phyloP scores from a whole-genome alignment of 192 early-diverging fungal species.

The Chytriomyces sp. region DNA sequence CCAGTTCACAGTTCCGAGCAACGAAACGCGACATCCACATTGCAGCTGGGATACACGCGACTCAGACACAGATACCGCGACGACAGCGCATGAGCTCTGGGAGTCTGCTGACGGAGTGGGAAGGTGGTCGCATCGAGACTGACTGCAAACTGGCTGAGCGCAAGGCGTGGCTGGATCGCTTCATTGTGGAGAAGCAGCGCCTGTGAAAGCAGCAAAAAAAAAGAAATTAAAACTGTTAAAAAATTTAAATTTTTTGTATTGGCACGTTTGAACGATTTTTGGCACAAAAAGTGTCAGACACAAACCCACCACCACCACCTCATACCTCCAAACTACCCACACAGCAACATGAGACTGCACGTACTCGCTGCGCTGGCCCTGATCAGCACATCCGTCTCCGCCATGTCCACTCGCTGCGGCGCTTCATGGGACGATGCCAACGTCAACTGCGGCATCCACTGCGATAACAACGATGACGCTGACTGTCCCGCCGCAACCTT shows the following conservation, averaged over 20 bases:
- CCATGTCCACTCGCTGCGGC: conserved; percentile 9
- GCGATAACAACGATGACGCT: conserved; percentile 1
- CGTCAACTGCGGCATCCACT: conserved; percentile 4
- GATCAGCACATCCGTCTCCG: background rate
- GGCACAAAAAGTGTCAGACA: background rate
- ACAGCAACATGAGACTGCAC: conserved; percentile 3
- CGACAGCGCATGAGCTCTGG: background rate
- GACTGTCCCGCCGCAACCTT: background rate
- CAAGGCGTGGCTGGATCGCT: conserved; percentile 25
- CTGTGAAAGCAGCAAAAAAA: background rate
- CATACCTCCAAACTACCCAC: background rate
- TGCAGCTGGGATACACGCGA: too few species aligned
- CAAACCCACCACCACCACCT: background rate
- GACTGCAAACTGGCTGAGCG: conserved; percentile 14
- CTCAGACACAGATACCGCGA: too few species aligned
- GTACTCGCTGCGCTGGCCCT: background rate
- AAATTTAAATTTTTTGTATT: background rate
- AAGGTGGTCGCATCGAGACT: background rate
- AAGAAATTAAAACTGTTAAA: background rate
- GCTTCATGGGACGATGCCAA: conserved; percentile 7
- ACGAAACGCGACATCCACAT: too few species aligned
- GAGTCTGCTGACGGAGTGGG: background rate
- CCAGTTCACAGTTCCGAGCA: too few species aligned
- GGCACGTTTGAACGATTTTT: background rate
- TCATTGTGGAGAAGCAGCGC: conserved; percentile 9